Conservation (phyloP, 805 yeast genomes). For the Lachancea meyersii region DNA sequence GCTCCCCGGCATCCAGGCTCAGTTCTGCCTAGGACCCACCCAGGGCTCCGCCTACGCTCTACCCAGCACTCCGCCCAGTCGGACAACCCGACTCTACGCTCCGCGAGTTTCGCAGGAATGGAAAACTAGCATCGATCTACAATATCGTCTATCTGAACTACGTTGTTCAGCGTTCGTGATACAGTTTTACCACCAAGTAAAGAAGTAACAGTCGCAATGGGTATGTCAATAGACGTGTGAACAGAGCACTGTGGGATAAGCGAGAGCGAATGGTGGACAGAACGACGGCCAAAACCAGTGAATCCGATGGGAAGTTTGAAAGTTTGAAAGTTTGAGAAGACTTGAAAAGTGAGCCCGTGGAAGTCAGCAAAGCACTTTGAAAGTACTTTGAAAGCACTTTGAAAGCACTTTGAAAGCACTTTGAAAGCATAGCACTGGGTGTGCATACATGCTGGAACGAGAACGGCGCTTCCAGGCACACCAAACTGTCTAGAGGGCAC, state of each 20-base stretch:
- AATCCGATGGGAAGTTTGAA: neutral
- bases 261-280: neutral
- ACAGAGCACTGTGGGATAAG: neutral
- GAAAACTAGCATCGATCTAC: neutral
- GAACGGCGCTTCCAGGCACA: too few species aligned
- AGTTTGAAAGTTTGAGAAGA: too few species aligned
- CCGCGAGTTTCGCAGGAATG: neutral
- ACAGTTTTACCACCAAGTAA: slow-evolving; percentile 10
- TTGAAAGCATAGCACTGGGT: too few species aligned
- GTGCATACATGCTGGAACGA: too few species aligned
- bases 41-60: neutral
- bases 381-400: too few species aligned
- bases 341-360: too few species aligned
- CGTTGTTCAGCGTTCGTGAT: neutral
- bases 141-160: neutral
- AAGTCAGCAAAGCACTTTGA: too few species aligned
- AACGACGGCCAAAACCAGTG: neutral
- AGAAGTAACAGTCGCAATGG: slow-evolving; percentile 28
- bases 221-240: slow-evolving; percentile 19
- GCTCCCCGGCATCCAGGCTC: too few species aligned
- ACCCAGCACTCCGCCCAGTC: neutral
- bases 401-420: too few species aligned
- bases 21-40: neutral
- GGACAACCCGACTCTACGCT: too few species aligned
- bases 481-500: too few species aligned